A percentile compares a stretch with the other conserved stretches of the same genome.
Conservation (phyloP, 106 monocot species). For the Dendrobium nobile region DNA sequence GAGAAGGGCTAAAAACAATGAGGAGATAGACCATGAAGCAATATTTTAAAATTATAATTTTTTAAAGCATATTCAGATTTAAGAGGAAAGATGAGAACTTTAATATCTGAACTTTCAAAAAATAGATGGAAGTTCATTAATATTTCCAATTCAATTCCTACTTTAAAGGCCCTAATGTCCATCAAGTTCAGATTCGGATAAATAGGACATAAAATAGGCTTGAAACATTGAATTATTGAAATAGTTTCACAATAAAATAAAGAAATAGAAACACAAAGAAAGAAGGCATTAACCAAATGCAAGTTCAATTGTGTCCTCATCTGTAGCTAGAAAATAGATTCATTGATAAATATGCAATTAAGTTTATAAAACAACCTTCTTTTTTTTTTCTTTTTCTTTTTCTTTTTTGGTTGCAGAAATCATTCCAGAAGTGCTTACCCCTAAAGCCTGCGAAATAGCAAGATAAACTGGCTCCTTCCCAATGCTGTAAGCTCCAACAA, state of each 20-base stretch:
- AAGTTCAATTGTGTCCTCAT: background rate
- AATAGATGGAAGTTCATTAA: background rate
- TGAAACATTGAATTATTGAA: background rate
- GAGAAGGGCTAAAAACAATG: background rate
- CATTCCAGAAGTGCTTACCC: slow-evolving; percentile 23
- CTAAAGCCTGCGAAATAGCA: slow-evolving; percentile 45
- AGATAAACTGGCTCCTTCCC: slow-evolving; percentile 70
- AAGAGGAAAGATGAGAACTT: background rate
- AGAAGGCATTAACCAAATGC: background rate
- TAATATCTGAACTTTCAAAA: background rate
- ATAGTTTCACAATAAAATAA: background rate
- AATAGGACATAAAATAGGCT: background rate
- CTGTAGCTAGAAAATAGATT: background rate
- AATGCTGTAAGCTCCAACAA: slow-evolving; percentile 78
- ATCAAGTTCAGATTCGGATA: background rate
- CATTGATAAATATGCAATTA: too few relatives aligned
- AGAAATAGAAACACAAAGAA: background rate
- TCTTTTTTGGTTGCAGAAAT: background rate
- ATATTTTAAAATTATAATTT: background rate
- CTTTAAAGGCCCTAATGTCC: background rate
- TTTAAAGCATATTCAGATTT: background rate
- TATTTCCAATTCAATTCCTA: background rate
- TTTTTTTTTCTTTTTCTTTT: too few relatives aligned
- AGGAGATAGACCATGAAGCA: background rate
- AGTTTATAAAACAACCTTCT: too few relatives aligned